A percentile compares a stretch with the other conserved stretches of the same genome.
These are phyloP conservation scores for Nakazawaea ishiwadae DNA, from an alignment of 805 yeast genomes.

Conservation along the genomic window DNA sequence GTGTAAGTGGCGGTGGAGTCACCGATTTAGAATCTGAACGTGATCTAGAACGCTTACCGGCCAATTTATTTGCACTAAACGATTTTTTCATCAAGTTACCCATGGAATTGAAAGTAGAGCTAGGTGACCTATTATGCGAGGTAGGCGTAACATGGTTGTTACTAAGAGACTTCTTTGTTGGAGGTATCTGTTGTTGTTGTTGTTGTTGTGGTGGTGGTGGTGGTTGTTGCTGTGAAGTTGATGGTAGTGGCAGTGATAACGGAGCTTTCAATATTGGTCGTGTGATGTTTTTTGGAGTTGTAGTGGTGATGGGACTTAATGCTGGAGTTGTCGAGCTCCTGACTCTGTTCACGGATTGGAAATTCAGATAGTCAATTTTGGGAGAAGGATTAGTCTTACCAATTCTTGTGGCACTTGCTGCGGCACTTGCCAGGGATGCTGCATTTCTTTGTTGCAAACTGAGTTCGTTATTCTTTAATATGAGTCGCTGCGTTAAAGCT, in stretches of 20 bases:
- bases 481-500: slow-evolving; percentile 25
- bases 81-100: slow-evolving; percentile 7
- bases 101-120: slow-evolving; percentile 3
- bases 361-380: neutral
- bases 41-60: neutral
- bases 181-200: no score
- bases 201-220: no score
- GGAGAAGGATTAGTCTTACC: neutral
- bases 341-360: slow-evolving; percentile 3
- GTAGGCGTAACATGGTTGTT: no score
- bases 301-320: no score
- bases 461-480: slow-evolving; percentile 24
- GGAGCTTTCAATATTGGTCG: neutral
- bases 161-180: no score
- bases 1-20: slow-evolving; percentile 1
- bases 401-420: slow-evolving; percentile 19
- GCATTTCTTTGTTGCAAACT: slow-evolving; percentile 19
- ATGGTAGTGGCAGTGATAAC: neutral
- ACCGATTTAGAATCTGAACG: slow-evolving; percentile 1
- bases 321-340: slow-evolving; percentile 6
- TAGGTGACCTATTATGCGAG: neutral
- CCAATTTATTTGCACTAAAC: slow-evolving; percentile 5
- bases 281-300: neutral
- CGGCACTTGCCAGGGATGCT: slow-evolving; percentile 15
- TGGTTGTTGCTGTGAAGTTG: neutral